Conservation (phyloP, 2,329 filamentous ascomycete genomes). For the Colletotrichum sp. region DNA sequence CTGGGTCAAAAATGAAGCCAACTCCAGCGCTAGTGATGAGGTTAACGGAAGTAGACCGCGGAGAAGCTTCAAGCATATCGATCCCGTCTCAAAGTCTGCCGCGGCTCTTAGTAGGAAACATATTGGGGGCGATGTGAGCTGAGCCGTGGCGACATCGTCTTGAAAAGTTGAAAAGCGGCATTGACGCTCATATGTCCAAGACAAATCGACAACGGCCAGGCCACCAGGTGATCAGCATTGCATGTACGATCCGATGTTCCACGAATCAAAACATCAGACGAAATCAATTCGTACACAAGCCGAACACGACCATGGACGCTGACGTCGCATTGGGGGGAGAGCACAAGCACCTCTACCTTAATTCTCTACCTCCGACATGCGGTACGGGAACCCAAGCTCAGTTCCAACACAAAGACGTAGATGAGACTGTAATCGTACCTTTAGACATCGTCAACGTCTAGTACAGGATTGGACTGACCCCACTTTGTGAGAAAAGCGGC, state of each 20-base stretch:
- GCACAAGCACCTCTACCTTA: not conserved
- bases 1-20: not conserved
- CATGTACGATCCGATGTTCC: not conserved
- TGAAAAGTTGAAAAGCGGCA: not conserved
- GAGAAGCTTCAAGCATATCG: not conserved
- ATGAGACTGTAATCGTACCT: not conserved
- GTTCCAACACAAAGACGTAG: not conserved
- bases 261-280: constrained; percentile 8
- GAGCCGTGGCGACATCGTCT: not conserved
- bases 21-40: not conserved
- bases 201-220: not conserved
- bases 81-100: not conserved
- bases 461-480: not conserved
- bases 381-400: not conserved
- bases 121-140: not conserved
- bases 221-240: not conserved
- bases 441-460: not conserved
- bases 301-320: not conserved
- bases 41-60: not conserved
- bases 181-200: constrained; percentile 1
- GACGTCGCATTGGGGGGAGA: not conserved
- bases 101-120: not conserved
- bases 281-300: not conserved
- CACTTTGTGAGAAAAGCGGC: not conserved
- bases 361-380: not conserved